Percentiles rank a stretch among this genome's conserved stretches.
Evolutionary conservation across 2,329 filamentous ascomycete species (phyloP).

Genomic region (Cercospora sojina): DNA sequence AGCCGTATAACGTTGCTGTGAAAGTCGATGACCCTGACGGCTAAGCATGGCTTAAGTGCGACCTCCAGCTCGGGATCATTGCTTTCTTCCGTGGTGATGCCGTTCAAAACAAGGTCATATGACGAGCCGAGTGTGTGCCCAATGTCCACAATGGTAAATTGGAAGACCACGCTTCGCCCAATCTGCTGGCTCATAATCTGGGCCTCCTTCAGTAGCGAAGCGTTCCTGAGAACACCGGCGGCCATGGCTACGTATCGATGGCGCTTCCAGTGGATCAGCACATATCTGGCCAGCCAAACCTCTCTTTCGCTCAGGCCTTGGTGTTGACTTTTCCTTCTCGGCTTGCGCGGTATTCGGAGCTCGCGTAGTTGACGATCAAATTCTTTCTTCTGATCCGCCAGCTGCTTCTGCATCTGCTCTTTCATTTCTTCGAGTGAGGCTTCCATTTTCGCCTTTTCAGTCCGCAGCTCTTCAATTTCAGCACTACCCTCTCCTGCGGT

Average conservation of each 20-base stretch:
- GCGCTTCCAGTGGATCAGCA: constrained; percentile 73
- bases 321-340: constrained; percentile 21
- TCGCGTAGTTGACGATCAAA: constrained; percentile 83
- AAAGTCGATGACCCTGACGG: constrained; percentile 87
- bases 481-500: constrained; percentile 70
- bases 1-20: constrained; percentile 80
- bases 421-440: constrained; percentile 74
- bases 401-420: constrained; percentile 82
- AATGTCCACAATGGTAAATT: constrained; percentile 86
- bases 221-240: constrained; percentile 84
- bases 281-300: constrained; percentile 65
- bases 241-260: constrained; percentile 92
- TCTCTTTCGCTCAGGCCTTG: constrained; percentile 66
- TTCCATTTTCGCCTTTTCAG: constrained; percentile 83
- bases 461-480: constrained; percentile 78
- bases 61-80: constrained; percentile 67
- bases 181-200: constrained; percentile 98
- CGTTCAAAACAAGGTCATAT: constrained; percentile 94
- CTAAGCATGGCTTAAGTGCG: constrained; percentile 84
- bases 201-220: constrained; percentile 85
- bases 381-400: constrained; percentile 77
- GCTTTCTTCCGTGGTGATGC: constrained; percentile 82
- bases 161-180: constrained; percentile 88
- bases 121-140: constrained; percentile 89
- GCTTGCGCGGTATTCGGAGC: constrained; percentile 50